These are phyloP conservation scores for Rhizophagus sp. DNA, from an alignment of 192 early-diverging fungal species.

Conservation along the genomic window DNA sequence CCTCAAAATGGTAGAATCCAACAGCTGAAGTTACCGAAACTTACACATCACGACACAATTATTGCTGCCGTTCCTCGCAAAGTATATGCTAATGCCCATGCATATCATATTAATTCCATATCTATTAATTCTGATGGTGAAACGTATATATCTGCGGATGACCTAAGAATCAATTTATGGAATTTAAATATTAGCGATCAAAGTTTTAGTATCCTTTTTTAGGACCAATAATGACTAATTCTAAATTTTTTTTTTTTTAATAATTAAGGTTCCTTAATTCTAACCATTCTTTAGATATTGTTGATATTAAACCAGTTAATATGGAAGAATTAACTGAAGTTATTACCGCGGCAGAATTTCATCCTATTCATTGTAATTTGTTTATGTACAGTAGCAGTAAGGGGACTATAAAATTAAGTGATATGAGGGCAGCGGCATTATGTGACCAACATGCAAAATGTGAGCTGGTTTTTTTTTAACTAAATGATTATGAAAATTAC, in stretches of 20 bases:
- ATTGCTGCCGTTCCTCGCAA: slow-evolving; percentile 93
- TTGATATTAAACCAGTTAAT: slow-evolving; percentile 99
- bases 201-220: slow-evolving; percentile 78
- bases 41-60: slow-evolving; percentile 94
- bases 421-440: slow-evolving; percentile 93
- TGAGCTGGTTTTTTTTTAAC: slow-evolving; percentile 42
- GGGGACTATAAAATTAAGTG: slow-evolving; percentile 95
- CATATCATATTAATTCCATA: slow-evolving; percentile 99
- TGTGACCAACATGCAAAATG: slow-evolving; percentile 94
- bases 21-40: slow-evolving; percentile 75
- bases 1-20: slow-evolving; percentile 41
- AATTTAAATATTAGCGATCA: slow-evolving; percentile 97
- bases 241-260: background rate
- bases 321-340: slow-evolving; percentile 99
- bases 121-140: slow-evolving; percentile 98
- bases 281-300: slow-evolving; percentile 73
- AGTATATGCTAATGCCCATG: slow-evolving; percentile 94
- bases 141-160: slow-evolving; percentile 97
- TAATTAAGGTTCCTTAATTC: slow-evolving; percentile 4
- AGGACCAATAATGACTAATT: background rate
- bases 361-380: slow-evolving; percentile 92
- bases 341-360: slow-evolving; percentile 98
- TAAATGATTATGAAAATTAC: background rate
- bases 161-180: slow-evolving; percentile 98
- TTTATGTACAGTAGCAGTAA: slow-evolving; percentile 99